phyloP scores from a whole-genome alignment of 768 basidiomycete species.

The Grammothele lineata region DNA sequence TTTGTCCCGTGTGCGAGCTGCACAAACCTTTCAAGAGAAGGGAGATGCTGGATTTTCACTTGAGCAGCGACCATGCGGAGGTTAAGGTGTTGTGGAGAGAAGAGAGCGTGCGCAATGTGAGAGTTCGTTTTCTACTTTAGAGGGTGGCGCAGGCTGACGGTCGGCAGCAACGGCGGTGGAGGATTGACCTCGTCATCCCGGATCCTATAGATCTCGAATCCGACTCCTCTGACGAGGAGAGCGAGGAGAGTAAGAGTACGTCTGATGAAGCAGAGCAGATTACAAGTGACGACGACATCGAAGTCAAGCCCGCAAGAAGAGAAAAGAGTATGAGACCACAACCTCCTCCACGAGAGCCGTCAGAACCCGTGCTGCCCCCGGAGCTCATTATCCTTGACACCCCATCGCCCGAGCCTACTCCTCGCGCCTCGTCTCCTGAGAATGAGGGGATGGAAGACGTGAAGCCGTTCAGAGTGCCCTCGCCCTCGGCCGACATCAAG shows the following conservation, averaged over 20 bases:
- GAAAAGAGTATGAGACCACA: neutral
- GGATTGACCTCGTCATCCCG: too few species aligned
- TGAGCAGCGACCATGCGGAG: slow-evolving; percentile 45
- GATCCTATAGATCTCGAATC: neutral
- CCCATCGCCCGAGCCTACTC: too few species aligned
- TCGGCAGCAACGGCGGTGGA: too few species aligned
- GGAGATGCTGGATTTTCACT: slow-evolving; percentile 43
- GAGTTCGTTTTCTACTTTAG: too few species aligned
- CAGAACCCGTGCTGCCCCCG: neutral
- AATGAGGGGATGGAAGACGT: neutral
- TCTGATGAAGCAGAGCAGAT: neutral
- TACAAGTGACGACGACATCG: slow-evolving; percentile 1
- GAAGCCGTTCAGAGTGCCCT: neutral
- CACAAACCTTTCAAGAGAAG: slow-evolving; percentile 38
- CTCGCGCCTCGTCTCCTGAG: too few species aligned
- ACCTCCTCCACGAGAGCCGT: neutral
- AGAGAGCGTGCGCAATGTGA: too few species aligned
- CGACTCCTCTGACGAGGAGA: neutral
- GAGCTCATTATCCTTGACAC: too few species aligned
- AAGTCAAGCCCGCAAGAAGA: slow-evolving; percentile 1
- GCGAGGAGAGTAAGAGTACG: neutral
- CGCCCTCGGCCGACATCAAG: too few species aligned
- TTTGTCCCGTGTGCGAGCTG: slow-evolving; percentile 53
- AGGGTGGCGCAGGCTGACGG: too few species aligned
- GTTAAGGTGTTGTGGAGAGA: slow-evolving; percentile 34